Evolutionary conservation across 257 asterid species (phyloP).

Genomic region (Nicotiana noctiflora): DNA sequence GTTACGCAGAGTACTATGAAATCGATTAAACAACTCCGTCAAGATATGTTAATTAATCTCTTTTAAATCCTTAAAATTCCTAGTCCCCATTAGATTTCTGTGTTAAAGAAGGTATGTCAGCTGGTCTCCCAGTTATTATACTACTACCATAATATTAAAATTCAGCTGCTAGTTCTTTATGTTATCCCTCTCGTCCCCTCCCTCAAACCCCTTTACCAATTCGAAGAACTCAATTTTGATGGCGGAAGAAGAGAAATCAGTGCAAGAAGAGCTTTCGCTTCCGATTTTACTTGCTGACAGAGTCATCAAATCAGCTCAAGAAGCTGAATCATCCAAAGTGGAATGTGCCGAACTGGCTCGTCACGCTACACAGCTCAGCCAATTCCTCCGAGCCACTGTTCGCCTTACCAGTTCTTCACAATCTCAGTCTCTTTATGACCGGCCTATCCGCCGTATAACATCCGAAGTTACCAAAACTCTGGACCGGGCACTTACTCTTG

Average conservation of each 20-base stretch:
- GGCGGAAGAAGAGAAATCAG: constrained; percentile 29
- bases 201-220: background rate
- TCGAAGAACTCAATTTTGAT: background rate
- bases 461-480: constrained; percentile 48
- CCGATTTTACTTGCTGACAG: constrained; percentile 45
- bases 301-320: constrained; percentile 35
- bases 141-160: background rate
- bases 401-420: constrained; percentile 42
- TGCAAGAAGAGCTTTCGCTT: constrained; percentile 36
- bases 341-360: constrained; percentile 54
- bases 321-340: constrained; percentile 45
- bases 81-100: background rate
- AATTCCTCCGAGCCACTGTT: constrained; percentile 58
- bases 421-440: constrained; percentile 49
- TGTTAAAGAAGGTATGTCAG: background rate
- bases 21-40: background rate
- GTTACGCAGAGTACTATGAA: no score
- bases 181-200: background rate
- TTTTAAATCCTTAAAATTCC: background rate
- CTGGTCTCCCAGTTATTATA: background rate
- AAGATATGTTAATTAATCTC: background rate
- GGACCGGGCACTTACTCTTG: constrained; percentile 43
- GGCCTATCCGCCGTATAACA: constrained; percentile 62
- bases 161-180: background rate
- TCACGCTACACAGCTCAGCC: constrained; percentile 47